Base-by-base conservation (phyloP, 1,139 yeast species). In the Pichia inconspicua region DNA sequence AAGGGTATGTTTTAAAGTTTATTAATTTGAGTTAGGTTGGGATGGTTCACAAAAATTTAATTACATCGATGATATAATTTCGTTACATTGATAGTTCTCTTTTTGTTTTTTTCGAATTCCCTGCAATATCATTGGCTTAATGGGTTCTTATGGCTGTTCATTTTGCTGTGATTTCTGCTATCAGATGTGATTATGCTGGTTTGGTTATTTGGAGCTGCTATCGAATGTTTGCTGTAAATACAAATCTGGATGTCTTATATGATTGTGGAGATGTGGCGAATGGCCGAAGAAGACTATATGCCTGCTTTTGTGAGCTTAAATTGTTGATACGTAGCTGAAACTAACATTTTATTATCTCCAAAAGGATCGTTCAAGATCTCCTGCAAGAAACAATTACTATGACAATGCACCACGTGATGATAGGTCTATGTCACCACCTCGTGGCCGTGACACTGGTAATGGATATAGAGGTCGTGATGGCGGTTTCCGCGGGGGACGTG, bases 341-440 rank as follows among this genome's bases (percentile, higher is more conserved):
- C 37, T 34, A 34, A 34, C 37, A 30, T 30, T 30, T 6, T 15
- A 15, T 4, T 35, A 7, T 15, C 22, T 38, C 43, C 47, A 40
- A 41, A 46, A 61, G 65, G 66, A 64, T 50, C 66, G 67, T 50
- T 63, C 66, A 25, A 62, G 67, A 55, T 63, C 66, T 44, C 67
- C 67, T 44, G 52, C 60, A 40, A 63, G 68, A 45, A 57, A 59
- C 44, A 58, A 66, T 25, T 56, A 64, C 7, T 57, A 60, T 40
- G 55, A 60, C 35, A 53, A 58, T 28, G 55, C 67, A n/a, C 59
- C 52, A 54, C 60, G 46, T 61, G 65, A 50, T 54, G 65, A 53
- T 56, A 37, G 27, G n/a, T 37, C 37, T 58, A 36, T 58, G 52
- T 32, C 37, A 2, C 37, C 37, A 15, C 37, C n/a, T 6, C 40